Base-by-base conservation (phyloP, 78 protist genomes). In the Dictyostelium capitatum region DNA sequence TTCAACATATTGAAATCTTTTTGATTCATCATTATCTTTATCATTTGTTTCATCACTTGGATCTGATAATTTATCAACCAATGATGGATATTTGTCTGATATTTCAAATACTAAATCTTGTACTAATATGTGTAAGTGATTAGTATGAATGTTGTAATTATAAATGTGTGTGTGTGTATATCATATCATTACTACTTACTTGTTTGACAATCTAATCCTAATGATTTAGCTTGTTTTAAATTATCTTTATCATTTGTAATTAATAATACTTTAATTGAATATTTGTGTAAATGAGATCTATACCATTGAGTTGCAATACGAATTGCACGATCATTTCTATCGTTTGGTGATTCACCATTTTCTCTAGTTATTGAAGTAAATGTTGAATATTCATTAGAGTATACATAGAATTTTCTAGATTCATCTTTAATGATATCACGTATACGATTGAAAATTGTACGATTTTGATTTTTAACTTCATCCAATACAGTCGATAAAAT, bases 241-340 rank as follows among this genome's bases (percentile, higher is more conserved):
- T 96, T 93, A 8, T 73, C 96, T 15, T 75, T 41, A 64, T 97
- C 98, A 51, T 97, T 74, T 4, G 98, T 95, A 37, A 95, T 75
- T 43, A 95, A 72, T 30, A 95, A 53, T 10, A 95, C 83, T 14
- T 59, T 67, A 37, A 79, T 30, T 5, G 74, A 53, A 15, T 72
- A 72, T 77, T 48, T 62, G 14, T 59, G 50, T 30, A 84, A 41
- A 85, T 96, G 98, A 32, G 79, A 53, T 51, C 77, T 51, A 74
- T 96, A 97, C 97, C 97, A 96, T 57, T 30, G 56, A 4, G 97
- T 92, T 14, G 95, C 95, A 2, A 14, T 50, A 32, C 97, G 74
- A 77, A 96, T 95, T 8, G 96, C 96, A 20, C 97, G 54, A 67
- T 98, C 98, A 82, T 97, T 97, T 47, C 96, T 48, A 80, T 98